Evolutionary conservation across 768 basidiomycete genomes (phyloP), one percentile per base, ranked within the genome.

Genomic region (Boletus patriciae): DNA sequence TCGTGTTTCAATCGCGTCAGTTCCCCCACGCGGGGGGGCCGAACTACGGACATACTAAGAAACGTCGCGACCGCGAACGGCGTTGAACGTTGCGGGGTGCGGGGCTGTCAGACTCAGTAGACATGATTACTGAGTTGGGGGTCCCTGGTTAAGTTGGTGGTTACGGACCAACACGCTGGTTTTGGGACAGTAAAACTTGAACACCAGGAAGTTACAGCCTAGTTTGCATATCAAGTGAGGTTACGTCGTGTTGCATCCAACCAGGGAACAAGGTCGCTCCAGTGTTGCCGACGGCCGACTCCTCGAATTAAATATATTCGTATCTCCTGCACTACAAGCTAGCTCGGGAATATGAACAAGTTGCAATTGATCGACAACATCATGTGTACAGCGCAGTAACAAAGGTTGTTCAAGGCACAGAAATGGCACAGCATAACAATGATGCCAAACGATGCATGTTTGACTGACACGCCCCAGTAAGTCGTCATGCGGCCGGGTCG

Each of bases 281-380:
- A 56, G 31, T 19, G 23, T 46, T 46, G 44, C 62, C 62, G 51
- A 43, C 2, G 10, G 1, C n/a, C 38, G 3, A 40, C 8, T 33
- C 21, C 18, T 7, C 19, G 25, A 46, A 60, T 59, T 41, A 31
- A 41, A 62, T 44, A 57, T 62, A 65, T 58, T 66, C 45, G 16
- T 58, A 21, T 52, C 54, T 68, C 58, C 51, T 47, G 52, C 46
- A 58, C 58, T 62, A 67, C 65, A 64, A 51, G 48, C 13, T 47
- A 44, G 42, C 59, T 60, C 61, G 56, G 60, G 62, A 59, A 65
- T 67, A 69, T 57, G 59, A 70, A 62, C 65, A 57, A 23, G 46
- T 64, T 69, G 67, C 50, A 55, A 66, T 45, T 31, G 57, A 58
- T 57, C 55, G 61, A 67, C 58, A 69, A 58, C 64, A 72, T 25